Base-by-base conservation (phyloP, 1,139 yeast species). In the Wickerhamomyces sp. region DNA sequence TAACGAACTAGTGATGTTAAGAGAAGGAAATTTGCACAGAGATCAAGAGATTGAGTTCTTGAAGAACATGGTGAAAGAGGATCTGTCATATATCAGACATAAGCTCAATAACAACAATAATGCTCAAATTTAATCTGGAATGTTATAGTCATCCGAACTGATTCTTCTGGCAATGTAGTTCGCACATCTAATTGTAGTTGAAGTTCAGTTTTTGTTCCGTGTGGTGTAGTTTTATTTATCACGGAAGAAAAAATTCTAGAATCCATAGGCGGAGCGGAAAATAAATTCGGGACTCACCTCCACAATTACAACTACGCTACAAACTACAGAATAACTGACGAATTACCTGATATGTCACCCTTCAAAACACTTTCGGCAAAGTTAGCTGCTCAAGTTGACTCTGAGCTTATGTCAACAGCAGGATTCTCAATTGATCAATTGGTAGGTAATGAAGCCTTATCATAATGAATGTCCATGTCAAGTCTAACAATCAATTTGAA, bases 401-500 rank as follows among this genome's bases (percentile, higher is more conserved):
- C 71, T 41, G 95, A 88, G 52, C 70, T 91, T 46, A 91, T 91
- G 97, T 78, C 93, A 8, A 61, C 81, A 0, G 75, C 62, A 18
- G 86, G 91, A 3, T 91, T 83, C 62, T 83, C 96, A 17, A 72
- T 91, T 36, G 96, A 89, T 55, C 98, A 91, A 53, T 63, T 91
- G 55, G 71, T 63, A 43, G 32, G 65, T 49, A 15, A 5, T 2
- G n/a, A n/a, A n/a, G n/a, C n/a, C n/a, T n/a, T n/a, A n/a, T n/a
- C n/a, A n/a, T n/a, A n/a, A n/a, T n/a, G n/a, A n/a, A n/a, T n/a
- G n/a, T n/a, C n/a, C n/a, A n/a, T n/a, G n/a, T n/a, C n/a, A n/a
- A n/a, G n/a, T n/a, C n/a, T n/a, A n/a, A n/a, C n/a, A n/a, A n/a
- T n/a, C 3, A 8, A 23, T 13, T 14, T 23, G 14, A 23, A 20